These are phyloP conservation scores for Cryphonectria parasitica DNA, from an alignment of 2,329 filamentous ascomycete genomes.

Conservation along the genomic window DNA sequence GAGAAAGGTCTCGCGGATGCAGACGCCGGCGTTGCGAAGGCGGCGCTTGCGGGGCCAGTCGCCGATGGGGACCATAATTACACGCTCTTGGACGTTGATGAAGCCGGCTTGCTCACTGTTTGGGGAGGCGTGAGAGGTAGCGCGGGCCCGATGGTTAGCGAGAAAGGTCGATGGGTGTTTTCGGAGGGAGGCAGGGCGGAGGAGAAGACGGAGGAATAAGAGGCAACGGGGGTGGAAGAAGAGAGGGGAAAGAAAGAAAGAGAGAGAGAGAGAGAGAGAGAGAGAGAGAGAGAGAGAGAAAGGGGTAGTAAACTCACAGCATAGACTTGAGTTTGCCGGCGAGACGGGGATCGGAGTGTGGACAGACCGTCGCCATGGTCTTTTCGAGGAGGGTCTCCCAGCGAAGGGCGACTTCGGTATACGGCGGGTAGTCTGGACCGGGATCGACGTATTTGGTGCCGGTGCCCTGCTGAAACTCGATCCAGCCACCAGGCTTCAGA, in stretches of 20 bases:
- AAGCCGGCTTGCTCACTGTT: conserved; percentile 47
- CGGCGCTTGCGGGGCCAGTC: conserved; percentile 48
- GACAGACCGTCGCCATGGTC: conserved; percentile 7
- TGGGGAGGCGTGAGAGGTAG: conserved; percentile 16
- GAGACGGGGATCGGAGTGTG: conserved; percentile 6
- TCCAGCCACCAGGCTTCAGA: conserved; percentile 53
- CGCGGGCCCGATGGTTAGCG: background rate
- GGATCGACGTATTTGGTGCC: conserved; percentile 13
- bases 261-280: too few species aligned
- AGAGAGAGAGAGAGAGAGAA: too few species aligned
- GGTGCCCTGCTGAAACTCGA: conserved; percentile 52
- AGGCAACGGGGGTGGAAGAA: background rate
- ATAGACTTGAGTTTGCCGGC: conserved; percentile 12
- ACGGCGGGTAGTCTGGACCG: conserved; percentile 10
- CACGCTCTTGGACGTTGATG: conserved; percentile 44
- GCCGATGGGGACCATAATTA: conserved; percentile 50
- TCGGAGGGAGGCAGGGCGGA: background rate
- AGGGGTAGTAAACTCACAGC: background rate
- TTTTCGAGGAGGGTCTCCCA: conserved; percentile 10
- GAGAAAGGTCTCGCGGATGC: conserved; percentile 44
- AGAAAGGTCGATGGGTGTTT: background rate
- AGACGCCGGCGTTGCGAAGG: conserved; percentile 46
- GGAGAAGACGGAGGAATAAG: background rate
- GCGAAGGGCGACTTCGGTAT: conserved; percentile 10
- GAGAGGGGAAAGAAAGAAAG: too few species aligned